Base-by-base conservation (phyloP, 345 rosid species). In the Citrus australasica region DNA sequence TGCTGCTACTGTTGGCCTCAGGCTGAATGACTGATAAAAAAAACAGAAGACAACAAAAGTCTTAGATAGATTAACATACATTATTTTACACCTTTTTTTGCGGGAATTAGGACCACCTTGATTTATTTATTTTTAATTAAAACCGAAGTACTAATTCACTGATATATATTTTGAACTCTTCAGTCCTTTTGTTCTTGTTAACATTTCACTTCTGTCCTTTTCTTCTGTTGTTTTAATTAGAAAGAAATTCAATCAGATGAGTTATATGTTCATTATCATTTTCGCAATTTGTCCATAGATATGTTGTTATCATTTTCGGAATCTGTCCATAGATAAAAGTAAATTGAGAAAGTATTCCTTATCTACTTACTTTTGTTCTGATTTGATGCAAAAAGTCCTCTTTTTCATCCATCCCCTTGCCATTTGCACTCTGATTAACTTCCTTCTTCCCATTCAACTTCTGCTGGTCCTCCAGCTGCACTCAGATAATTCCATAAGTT, bases 301-400 rank as follows among this genome's bases (percentile, higher is more conserved):
- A 19, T 38, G 42, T 8, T 38, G 25, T 66, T 33, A 35, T 35
- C 46, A 66, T 66, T 66, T 66, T 66, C 46, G 9, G 48, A 22
- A 66, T 5, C 69, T 14, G 3, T 21, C 14, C 46, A 35, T 8
- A 21, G 2, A 4, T 35, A 19, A 33, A 21, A 32, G 22, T 11
- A 66, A 35, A 66, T 4, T 21, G 35, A 35, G 38, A 35, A 66
- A 21, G 40, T 8, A 35, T 33, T 66, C 40, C 27, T 35, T 66
- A 30, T 48, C 32, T 42, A 85, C 97, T 89, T 84, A 94, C 99
- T 86, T 94, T 91, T 68, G 86, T 64, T 87, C 97, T 87, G 59
- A 96, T 96, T 86, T 94, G 99, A 69, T 88, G 91, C 77, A 90
- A 88, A 77, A 96, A 89, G 73, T 96, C 98, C 28, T 85, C 97